Conservation (phyloP, 306 rosid species). For the Acacia crassicarpa region DNA sequence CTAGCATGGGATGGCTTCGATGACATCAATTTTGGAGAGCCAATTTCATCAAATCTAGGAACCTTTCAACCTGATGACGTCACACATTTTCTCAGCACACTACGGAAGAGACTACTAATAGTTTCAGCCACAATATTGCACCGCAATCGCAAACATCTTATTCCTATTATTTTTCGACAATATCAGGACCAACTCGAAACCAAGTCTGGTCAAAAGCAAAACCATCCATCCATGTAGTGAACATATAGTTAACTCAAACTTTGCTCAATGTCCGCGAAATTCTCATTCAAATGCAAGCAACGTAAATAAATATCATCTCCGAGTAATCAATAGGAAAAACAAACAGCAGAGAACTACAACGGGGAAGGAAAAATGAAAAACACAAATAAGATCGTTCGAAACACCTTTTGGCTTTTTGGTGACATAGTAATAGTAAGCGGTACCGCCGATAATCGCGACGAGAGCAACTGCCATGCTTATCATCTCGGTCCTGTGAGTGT, state of each 20-base stretch:
- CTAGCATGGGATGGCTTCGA: neutral
- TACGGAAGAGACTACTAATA: neutral
- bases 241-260: neutral
- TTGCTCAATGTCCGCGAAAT: neutral
- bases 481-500: conserved; percentile 51
- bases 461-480: conserved; percentile 52
- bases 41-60: neutral
- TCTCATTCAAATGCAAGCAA: neutral
- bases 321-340: neutral
- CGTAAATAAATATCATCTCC: neutral
- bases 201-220: neutral
- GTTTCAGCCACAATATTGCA: neutral
- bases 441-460: conserved; percentile 51
- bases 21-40: neutral
- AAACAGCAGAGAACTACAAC: neutral
- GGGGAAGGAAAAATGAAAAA: neutral
- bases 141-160: neutral
- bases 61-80: neutral
- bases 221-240: neutral
- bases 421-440: conserved; percentile 62
- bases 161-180: neutral
- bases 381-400: neutral
- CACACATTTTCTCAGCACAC: neutral
- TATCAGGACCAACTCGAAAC: neutral
- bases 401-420: conserved; percentile 50